Evolutionary conservation across 345 rosid species (phyloP), one percentile per base, ranked within the genome.

Genomic region (Salix caprea): DNA sequence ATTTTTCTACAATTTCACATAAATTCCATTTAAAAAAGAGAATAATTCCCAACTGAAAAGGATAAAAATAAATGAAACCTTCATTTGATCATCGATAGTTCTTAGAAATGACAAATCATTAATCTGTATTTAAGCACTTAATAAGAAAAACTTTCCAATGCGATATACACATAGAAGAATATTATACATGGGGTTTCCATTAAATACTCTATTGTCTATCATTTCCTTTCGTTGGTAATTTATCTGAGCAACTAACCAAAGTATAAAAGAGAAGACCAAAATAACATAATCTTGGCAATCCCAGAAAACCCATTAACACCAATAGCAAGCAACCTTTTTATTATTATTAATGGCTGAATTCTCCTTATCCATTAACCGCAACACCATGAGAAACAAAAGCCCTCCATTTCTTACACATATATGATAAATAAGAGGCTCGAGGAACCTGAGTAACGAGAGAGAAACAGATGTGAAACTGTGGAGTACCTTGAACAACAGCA

Each of bases 401-500:
- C 58, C 58, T 52, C 7, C n/a, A 52, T 52, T 52, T 52, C 58
- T 52, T 52, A 6, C 23, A 14, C 50, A 46, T 46, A 46, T 46
- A 52, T 6, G 58, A 19, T 18, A 52, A 6, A 50, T 50, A 16
- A 16, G n/a, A 18, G 23, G 58, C 23, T 7, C 0, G 58, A 52
- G 23, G 58, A 52, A 18, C 58, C 7, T 6, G 58, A 19, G 10
- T 18, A 19, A 6, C 2, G 58, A 52, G 37, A 13, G 58, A 62
- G 21, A 37, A 32, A 50, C n/a, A 23, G 36, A 26, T 24, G 16
- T 24, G 56, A 19, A 50, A 60, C 4, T 37, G 65, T 15, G 1
- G 16, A 24, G 13, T 81, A 94, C 96, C 90, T 90, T 82, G 86
- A 70, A 75, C 71, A 13, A 1, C 37, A 28, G 70, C 50, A n/a